Evolutionary conservation across 1,139 yeast genomes (phyloP), one percentile per base, ranked within the genome.

Genomic region (Diutina pseudorugosa): DNA sequence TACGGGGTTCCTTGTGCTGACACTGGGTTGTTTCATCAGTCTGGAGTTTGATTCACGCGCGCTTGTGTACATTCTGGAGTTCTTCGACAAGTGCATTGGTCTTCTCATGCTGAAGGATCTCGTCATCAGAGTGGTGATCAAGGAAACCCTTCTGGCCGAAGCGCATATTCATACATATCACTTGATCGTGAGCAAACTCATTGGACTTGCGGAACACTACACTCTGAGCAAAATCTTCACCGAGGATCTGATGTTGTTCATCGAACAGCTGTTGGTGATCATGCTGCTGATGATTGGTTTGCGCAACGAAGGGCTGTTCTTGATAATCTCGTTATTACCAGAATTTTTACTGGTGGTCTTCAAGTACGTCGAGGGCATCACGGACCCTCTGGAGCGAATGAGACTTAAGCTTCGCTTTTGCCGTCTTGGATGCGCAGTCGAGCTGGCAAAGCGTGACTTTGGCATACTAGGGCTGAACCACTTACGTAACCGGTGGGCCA

Each of bases 391-490:
- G 2, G 74, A 72, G 51, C 71, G 72, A 21, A 66, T 75, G 52
- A 71, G 82, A 54, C 68, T 85, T 44, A 77, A 80, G 55, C 74
- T 83, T 53, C 73, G 85, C 53, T 74, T 82, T 59, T 80, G 88
- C 54, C 78, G 80, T 57, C 67, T 83, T 57, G 70, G 75, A 6
- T 71, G 73, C 42, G 72, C 76, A 1, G 68, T 83, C 48, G 83
- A 83, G 51, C 54, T 62, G 4, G 70, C 72, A 50, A 67, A 71
- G 53, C 63, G 61, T 7, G 65, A 69, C 36, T 57, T 70, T 33
- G 76, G 79, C 0, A 58, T 76, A 33, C 67, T 73, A 43, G 89
- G 91, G 47, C 85, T 83, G 43, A 75, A 75, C 57, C 71, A 71
- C 52, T 58, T 77, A 16, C 78, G 93, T 59, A 87, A 85, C 62